Evolutionary conservation across 345 rosid species (phyloP), one percentile per base, ranked within the genome.

Genomic region (Hibiscus trionum): DNA sequence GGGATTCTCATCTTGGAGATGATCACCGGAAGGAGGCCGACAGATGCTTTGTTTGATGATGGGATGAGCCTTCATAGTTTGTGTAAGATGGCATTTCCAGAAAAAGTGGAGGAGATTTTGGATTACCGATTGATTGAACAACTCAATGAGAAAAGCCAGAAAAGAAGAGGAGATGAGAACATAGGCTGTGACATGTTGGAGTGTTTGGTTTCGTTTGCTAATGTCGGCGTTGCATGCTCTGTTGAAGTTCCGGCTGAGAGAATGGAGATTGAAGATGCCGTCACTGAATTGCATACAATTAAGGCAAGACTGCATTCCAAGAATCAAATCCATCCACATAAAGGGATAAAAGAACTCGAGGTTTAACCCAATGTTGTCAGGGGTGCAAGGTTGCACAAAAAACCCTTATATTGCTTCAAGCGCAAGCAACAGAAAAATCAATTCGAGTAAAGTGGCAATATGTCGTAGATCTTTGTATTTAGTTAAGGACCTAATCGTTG

Each of bases 401-500:
- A 47, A 11, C n/a, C n/a, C 56, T 52, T 52, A 16, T 16, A 52
- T 6, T 6, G 9, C 19, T 17, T 15, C 56, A 52, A 17, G 9
- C 0, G 56, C 56, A 52, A 52, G 56, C 19, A 7, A 52, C 56
- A 52, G 19, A 52, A 52, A 7, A 16, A 52, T 2, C 56, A 52
- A 3, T 16, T 17, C 19, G 19, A 52, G 19, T 15, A 4, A 16
- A 50, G 56, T 17, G 19, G 7, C 21, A n/a, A 52, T 6, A 15
- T 37, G 9, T 37, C 8, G 42, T 35, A 35, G 39, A 37, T 37
- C 42, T 37, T 37, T 37, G 42, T 7, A 37, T 37, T 37, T 37
- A 37, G 42, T 57, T 71, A 58, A 50, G 70, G 82, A 80, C 77
- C 84, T 81, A 35, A 71, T 4, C 35, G 57, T 67, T 16, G 73